Evolutionary conservation across 179 eudicot genomes (phyloP), one percentile per base, ranked within the genome.

Genomic region (Heliamphora pulchella): DNA sequence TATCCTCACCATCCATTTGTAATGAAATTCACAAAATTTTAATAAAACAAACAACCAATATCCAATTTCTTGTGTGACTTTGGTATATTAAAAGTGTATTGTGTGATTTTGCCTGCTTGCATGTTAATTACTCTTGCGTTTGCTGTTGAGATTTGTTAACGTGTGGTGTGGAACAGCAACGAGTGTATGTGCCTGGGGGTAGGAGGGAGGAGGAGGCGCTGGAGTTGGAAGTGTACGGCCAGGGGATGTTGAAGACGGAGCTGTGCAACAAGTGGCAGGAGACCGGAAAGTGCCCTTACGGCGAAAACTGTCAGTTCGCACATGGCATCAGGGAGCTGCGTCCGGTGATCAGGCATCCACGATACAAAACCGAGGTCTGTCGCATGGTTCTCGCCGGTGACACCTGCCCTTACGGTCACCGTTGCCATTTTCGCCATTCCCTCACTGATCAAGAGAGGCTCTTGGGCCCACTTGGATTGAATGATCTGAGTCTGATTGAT

Each of bases 231-330:
- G 92, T 89, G 58, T 88, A 80, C 85, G 87, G 89, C 77, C 96
- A 91, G 79, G 96, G 96, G 41, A 91, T 88, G 93, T 86, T 83
- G 76, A 91, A 91, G 77, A 91, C 96, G 0, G 96, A 91, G 82
- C 83, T 91, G 44, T 91, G 96, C 86, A 90, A 91, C 86, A 91
- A 91, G 72, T 91, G 96, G 96, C 87, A 90, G 78, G 90, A 91
- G 69, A 90, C 87, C 0, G 93, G 91, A 3, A 62, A 85, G 13
- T 91, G 96, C 50, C 92, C 92, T 3, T 91, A 91, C 76, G 88
- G 90, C 4, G 81, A 83, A 3, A 83, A 88, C 8, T 91, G 96
- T 77, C 96, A 81, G 47, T 91, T 91, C 59, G 93, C 96, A 39
- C 96, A 91, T 20, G 96, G 96, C 22, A 43, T 90, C 55, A 79